phyloP scores from a whole-genome alignment of 345 rosid species.

The Capsella bursapastoris region DNA sequence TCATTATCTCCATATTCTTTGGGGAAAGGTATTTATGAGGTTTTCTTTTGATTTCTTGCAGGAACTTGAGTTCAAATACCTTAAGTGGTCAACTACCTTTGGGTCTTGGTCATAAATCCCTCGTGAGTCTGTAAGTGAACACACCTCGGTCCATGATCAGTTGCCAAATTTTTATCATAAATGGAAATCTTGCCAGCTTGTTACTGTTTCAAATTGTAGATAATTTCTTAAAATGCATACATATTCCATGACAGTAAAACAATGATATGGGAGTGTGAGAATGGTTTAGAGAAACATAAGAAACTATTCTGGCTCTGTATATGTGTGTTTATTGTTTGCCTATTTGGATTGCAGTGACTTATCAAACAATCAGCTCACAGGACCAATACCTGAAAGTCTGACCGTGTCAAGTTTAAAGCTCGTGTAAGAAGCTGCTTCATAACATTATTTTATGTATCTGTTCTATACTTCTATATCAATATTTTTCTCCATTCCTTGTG shows the following conservation, averaged over 20 bases:
- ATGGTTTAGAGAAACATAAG: slow-evolving; percentile 7
- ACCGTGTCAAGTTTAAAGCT: slow-evolving; percentile 70
- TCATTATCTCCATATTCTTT: background rate
- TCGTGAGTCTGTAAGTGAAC: slow-evolving; percentile 70
- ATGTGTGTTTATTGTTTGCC: slow-evolving; percentile 30
- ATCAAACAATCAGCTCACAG: slow-evolving; percentile 78
- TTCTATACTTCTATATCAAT: slow-evolving; percentile 13
- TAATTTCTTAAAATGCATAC: background rate
- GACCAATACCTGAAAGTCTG: slow-evolving; percentile 86
- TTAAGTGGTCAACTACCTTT: slow-evolving; percentile 72
- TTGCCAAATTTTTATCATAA: slow-evolving; percentile 28
- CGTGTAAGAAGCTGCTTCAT: slow-evolving; percentile 53
- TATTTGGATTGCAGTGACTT: slow-evolving; percentile 66
- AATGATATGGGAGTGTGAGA: slow-evolving; percentile 15
- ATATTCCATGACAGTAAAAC: background rate
- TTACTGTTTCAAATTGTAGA: slow-evolving; percentile 8
- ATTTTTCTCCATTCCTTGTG: background rate
- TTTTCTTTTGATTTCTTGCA: slow-evolving; percentile 41
- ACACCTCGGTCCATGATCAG: slow-evolving; percentile 3
- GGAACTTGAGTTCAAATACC: slow-evolving; percentile 84
- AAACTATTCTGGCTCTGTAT: background rate
- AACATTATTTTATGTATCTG: background rate
- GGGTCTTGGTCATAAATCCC: slow-evolving; percentile 80
- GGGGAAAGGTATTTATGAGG: background rate
- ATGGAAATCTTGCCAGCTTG: slow-evolving; percentile 18